Base-by-base conservation (phyloP, 495 filamentous ascomycete genomes). In the Penicillium silybi region DNA sequence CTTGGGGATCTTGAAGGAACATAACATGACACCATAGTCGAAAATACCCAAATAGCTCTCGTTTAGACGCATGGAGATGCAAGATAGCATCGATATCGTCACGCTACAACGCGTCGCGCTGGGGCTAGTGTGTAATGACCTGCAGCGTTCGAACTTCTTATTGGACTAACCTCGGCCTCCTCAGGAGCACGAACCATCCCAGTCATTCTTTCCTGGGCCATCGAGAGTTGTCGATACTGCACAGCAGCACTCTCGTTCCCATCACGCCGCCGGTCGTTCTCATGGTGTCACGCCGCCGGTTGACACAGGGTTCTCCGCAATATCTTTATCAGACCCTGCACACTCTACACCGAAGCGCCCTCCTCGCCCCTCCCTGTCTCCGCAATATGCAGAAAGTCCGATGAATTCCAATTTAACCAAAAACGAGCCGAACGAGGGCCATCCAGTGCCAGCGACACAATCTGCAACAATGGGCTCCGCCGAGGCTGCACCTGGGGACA, bases 51-150 rank as follows among this genome's bases (percentile, higher is more conserved):
- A 6, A 25, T 1, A 8, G 23, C 3, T 32, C 29, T 38, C 29
- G 15, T 13, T 39, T 19, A 17, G 26, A 42, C 41, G 18, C 34
- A 78, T 78, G 76, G 72, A 73, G 39, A 73, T 69, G 20, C 72
- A 77, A 50, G 60, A 80, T 52, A 76, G 77, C 42, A 63, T 78
- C 47, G 76, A 80, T 47, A 73, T 80, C 27, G 72, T 66, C 39
- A 66, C 67, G 45, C 50, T 80, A 52, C 74, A 77, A 72, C 74
- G 70, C 58, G 70, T 73, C 65, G 75, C 75, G 63, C 61, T 80
- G 55, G 71, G 74, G 34, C 55, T 67, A 62, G 73, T 75, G 65
- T 65, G 73, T 69, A 51, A 62, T 54, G 48, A 56, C 52, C 51
- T 67, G 59, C 64, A 61, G 64, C 56, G 53, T 61, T 42, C 53